A percentile compares a stretch with the other conserved stretches of the same genome.
Evolutionary conservation across 1,284 basidiomycete genomes (phyloP).

Genomic region (Vanrija sp.): DNA sequence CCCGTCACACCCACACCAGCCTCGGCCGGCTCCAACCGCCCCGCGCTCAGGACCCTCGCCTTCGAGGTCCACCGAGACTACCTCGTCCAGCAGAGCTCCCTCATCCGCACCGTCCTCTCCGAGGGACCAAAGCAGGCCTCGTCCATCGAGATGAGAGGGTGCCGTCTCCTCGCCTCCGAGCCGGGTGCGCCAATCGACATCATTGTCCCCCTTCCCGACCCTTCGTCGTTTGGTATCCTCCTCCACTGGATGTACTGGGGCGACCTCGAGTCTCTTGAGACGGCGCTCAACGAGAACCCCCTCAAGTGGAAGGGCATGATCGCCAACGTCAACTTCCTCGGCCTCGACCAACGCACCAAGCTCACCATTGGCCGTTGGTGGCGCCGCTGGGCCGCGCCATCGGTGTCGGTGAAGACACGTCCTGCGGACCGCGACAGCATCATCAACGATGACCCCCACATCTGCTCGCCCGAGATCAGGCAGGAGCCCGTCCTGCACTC

Average conservation of each 20-base stretch:
- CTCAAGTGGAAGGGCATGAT: conserved; percentile 47
- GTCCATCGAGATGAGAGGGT: conserved; percentile 12
- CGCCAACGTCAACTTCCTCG: conserved; percentile 46
- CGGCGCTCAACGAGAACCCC: conserved; percentile 32
- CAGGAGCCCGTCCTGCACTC: background rate
- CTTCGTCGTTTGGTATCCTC: conserved; percentile 40
- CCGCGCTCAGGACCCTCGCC: background rate
- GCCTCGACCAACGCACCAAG: conserved; percentile 42
- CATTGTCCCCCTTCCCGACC: conserved; percentile 45
- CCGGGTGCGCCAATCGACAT: background rate
- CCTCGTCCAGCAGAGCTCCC: conserved; percentile 40
- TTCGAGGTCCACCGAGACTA: conserved; percentile 46
- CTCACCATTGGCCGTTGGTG: conserved; percentile 45
- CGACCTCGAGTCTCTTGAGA: conserved; percentile 30
- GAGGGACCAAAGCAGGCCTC: conserved; percentile 5
- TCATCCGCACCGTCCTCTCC: conserved; percentile 42
- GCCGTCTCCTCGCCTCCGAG: conserved; percentile 5
- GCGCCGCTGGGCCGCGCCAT: conserved; percentile 37
- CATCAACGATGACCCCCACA: background rate
- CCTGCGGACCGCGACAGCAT: background rate
- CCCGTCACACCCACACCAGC: background rate
- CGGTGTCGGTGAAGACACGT: background rate
- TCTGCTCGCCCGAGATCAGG: conserved; percentile 1
- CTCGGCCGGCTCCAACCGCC: background rate
- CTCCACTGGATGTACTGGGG: conserved; percentile 50